Conservation (phyloP, 2,329 filamentous ascomycete genomes). For the Sclerotinia sclerotiorum region DNA sequence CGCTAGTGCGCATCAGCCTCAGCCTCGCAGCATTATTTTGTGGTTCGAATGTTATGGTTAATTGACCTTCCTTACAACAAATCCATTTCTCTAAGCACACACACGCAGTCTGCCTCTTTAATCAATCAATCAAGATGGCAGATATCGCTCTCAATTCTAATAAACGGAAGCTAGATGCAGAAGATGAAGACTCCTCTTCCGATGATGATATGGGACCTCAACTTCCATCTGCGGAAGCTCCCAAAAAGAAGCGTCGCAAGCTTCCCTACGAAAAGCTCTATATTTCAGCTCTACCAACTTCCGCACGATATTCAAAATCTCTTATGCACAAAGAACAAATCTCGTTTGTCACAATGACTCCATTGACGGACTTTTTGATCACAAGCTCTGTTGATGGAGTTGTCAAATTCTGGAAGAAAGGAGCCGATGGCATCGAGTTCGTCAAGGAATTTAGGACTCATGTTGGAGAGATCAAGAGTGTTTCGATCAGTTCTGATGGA, state of each 20-base stretch:
- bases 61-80: not conserved
- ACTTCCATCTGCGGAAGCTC: slow-evolving; percentile 73
- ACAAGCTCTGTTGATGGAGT: slow-evolving; percentile 93
- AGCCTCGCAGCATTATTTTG: slow-evolving; percentile 21
- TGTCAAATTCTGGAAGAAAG: slow-evolving; percentile 99
- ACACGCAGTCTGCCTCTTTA: not conserved
- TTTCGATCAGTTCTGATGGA: slow-evolving; percentile 85
- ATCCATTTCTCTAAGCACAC: not conserved
- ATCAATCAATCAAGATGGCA: slow-evolving; percentile 37
- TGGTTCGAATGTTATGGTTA: not conserved
- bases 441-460: slow-evolving; percentile 98
- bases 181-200: slow-evolving; percentile 55
- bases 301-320: slow-evolving; percentile 84
- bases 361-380: slow-evolving; percentile 89
- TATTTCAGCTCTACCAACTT: slow-evolving; percentile 80
- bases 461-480: slow-evolving; percentile 76
- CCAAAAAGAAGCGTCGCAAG: slow-evolving; percentile 87
- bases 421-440: slow-evolving; percentile 86
- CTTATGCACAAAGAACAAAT: slow-evolving; percentile 98
- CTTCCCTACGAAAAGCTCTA: slow-evolving; percentile 96
- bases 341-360: slow-evolving; percentile 83
- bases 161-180: slow-evolving; percentile 50
- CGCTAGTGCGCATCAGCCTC: not conserved
- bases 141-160: slow-evolving; percentile 44
- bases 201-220: slow-evolving; percentile 94